phyloP scores from a whole-genome alignment of 2,329 filamentous ascomycete species.

The Trichophyton equinum region DNA sequence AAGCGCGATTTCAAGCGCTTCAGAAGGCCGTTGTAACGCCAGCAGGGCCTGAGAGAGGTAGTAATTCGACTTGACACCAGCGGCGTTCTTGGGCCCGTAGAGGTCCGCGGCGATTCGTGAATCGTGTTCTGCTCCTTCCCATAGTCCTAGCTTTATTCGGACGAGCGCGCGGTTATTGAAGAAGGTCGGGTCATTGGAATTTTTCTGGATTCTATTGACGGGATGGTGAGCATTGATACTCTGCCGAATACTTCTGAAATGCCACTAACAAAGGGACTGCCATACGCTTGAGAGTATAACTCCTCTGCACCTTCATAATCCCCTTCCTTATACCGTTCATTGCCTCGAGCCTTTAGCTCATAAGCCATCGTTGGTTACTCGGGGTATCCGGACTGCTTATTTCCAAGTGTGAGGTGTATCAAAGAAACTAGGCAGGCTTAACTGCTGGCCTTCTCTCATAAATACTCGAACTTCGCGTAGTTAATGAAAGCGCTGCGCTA shows the following conservation, averaged over 20 bases:
- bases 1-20: conserved; percentile 57
- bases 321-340: conserved; percentile 35
- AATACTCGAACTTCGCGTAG: neutral
- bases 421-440: neutral
- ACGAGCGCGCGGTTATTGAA: conserved; percentile 86
- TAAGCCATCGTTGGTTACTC: conserved; percentile 21
- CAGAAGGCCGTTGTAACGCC: conserved; percentile 56
- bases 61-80: conserved; percentile 68
- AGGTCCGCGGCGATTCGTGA: conserved; percentile 63
- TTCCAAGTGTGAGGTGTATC: neutral
- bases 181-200: conserved; percentile 62
- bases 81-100: conserved; percentile 34
- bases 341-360: conserved; percentile 34
- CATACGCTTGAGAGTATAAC: conserved; percentile 36
- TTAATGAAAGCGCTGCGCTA: neutral
- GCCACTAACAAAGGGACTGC: neutral
- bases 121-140: conserved; percentile 64
- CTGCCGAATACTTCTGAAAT: neutral
- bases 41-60: conserved; percentile 75
- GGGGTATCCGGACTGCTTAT: neutral
- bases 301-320: conserved; percentile 36
- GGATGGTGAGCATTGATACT: neutral
- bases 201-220: conserved; percentile 54
- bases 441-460: neutral
- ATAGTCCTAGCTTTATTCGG: conserved; percentile 59